Base-by-base conservation (phyloP, 2,329 filamentous ascomycete genomes). In the Diaporthe batatas region DNA sequence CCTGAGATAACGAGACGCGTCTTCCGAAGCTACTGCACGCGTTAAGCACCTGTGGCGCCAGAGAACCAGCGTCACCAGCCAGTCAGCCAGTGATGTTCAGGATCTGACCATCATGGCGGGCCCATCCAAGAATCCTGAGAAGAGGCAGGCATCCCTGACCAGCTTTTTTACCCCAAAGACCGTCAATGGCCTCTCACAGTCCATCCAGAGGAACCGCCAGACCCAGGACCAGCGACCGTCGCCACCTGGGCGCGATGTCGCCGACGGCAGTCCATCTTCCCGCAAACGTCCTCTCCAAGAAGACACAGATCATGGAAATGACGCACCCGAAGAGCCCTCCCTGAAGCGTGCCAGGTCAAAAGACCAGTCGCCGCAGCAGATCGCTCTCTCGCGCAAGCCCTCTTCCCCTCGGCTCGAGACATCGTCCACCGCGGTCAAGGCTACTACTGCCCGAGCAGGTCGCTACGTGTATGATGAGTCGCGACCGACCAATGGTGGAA, bases 101-200 rank as follows among this genome's bases (percentile, higher is more conserved):
- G 14, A 39, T 53, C 25, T 53, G 62, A 21, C 44, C 12, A 53
- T 23, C 42, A 85, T 85, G 83, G 79, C 83, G 21, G 80, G 81
- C 39, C 78, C 82, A 18, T 74, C 85, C 1, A 85, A 85, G 68
- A 76, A 83, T 0, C 77, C 83, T 36, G 83, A 81, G 70, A 93
- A 92, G 82, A 93, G 92, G 78, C 94, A 98, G 79, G 89, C 92
- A 76, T 94, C 94, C 0, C 92, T 98, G 74, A 96, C 94, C 3
- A 95, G 91, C 79, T 97, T 97, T 83, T 97, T 97, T 80, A 89
- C 91, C 0, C 90, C 90, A 18, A 91, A 88, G 75, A 84, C 89
- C 16, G 80, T 83, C 79, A 88, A 87, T 80, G 85, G 84, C 72
- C 77, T 84, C 64, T 62, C 77, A 10, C 68, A 76, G 67, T 73